Evolutionary conservation across 495 filamentous ascomycete genomes (phyloP).

Genomic region (Baudoinia panamericana): DNA sequence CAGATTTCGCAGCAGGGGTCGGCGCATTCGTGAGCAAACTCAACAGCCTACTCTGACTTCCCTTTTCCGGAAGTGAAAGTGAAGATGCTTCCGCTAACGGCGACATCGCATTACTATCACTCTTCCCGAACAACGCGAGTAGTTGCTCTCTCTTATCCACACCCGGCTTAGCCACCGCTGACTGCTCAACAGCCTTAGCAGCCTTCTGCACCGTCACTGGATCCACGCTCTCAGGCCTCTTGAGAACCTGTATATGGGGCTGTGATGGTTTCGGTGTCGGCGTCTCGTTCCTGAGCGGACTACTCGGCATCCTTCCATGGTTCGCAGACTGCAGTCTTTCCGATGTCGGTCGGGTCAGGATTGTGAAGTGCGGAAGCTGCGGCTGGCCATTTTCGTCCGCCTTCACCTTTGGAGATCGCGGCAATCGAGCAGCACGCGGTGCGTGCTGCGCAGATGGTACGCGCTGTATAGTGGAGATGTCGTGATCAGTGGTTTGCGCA

Average conservation of each 20-base stretch:
- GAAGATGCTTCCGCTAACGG: too few relatives aligned
- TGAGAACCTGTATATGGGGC: conserved; percentile 8
- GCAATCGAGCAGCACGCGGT: background rate
- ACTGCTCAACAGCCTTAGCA: conserved; percentile 9
- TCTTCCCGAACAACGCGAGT: conserved; percentile 15
- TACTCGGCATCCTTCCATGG: conserved; percentile 1
- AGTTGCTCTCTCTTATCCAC: conserved; percentile 18
- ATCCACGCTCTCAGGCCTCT: conserved; percentile 8
- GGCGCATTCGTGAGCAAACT: background rate
- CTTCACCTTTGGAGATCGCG: background rate
- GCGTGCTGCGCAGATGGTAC: background rate
- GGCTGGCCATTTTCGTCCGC: conserved; percentile 6
- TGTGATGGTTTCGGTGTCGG: background rate
- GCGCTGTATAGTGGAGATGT: too few relatives aligned
- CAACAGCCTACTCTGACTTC: too few relatives aligned
- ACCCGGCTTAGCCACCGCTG: background rate
- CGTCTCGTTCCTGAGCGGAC: conserved; percentile 6
- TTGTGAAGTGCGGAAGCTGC: conserved; percentile 28
- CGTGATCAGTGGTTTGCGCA: background rate
- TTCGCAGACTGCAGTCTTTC: conserved; percentile 26
- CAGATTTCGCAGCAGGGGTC: background rate
- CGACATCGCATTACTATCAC: too few relatives aligned
- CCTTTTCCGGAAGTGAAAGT: too few relatives aligned
- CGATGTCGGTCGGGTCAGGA: conserved; percentile 33
- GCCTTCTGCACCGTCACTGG: conserved; percentile 12